Conservation (phyloP, 2,329 filamentous ascomycete genomes). For the Aureobasidium subglaciale region DNA sequence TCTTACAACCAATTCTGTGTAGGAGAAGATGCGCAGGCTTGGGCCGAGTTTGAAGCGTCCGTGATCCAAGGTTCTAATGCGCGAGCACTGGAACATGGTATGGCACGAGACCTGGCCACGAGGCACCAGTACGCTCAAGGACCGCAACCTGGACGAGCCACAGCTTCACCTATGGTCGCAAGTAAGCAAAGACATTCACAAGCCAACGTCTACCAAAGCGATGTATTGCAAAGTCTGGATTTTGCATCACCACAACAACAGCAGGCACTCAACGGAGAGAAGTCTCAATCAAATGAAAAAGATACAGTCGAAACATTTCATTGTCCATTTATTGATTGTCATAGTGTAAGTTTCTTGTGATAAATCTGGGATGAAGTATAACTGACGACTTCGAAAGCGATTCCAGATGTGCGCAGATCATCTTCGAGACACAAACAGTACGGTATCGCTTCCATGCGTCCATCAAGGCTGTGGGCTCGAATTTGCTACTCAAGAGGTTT, state of each 20-base stretch:
- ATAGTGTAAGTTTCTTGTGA: neutral
- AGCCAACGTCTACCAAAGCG: neutral
- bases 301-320: neutral
- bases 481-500: slow-evolving; percentile 21
- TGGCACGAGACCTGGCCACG: no score
- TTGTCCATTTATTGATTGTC: slow-evolving; percentile 14
- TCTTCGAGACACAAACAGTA: neutral
- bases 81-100: no score
- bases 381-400: neutral
- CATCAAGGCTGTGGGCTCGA: slow-evolving; percentile 21
- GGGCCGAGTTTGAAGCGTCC: slow-evolving; percentile 4
- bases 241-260: neutral
- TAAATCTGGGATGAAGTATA: neutral
- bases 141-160: neutral
- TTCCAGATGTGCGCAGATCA: neutral
- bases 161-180: neutral
- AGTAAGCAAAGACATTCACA: neutral
- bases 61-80: neutral
- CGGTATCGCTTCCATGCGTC: slow-evolving; percentile 17
- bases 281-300: neutral
- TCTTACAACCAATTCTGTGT: slow-evolving; percentile 9
- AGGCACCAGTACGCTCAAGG: neutral
- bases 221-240: neutral
- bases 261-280: neutral
- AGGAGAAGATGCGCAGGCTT: slow-evolving; percentile 1